Evolutionary conservation across 257 asterid species (phyloP), one percentile per base, ranked within the genome.

Genomic region (Marsdenia floribunda): DNA sequence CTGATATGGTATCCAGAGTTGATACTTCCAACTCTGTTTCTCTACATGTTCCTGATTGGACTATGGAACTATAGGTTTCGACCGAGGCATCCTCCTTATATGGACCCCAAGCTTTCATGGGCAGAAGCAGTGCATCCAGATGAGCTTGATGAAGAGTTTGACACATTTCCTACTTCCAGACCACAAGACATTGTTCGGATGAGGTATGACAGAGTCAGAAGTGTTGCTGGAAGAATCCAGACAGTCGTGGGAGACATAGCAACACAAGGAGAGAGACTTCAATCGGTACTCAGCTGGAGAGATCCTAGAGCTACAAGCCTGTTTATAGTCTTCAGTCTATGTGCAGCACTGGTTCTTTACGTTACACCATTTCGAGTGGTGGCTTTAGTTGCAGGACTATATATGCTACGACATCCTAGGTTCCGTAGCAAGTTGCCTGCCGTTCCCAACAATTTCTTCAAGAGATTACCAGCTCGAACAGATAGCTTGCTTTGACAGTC

Each of bases 191-290:
- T 82, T 0, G 88, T 85, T 2, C 73, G 87, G 24, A 89, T 88
- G 92, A 88, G 97, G 83, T 91, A 91, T 18, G 93, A 89, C n/a
- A 57, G 97, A 78, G 77, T 89, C 29, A 83, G 93, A 70, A 89
- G 93, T 47, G 85, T 91, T 49, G 92, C 92, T 0, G 92, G 96
- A 16, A 85, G 97, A 79, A 84, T 91, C n/a, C 97, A 90, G 83
- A 87, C 90, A 4, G 91, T 89, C 70, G 97, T 77, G 18, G 97
- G 97, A 0, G 96, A 91, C 37, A 59, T 88, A 26, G 96, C 96
- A 19, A 84, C 96, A 59, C 96, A 88, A 55, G 97, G 96, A 6
- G 97, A 91, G 86, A 89, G 93, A 73, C 15, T 91, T 22, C 85
- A 87, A 42, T 71, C 90, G 13, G 73, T 91, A 76, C 87, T 89